Conservation (phyloP, 2,329 filamentous ascomycete species). For the Hypoxylon sp. region DNA sequence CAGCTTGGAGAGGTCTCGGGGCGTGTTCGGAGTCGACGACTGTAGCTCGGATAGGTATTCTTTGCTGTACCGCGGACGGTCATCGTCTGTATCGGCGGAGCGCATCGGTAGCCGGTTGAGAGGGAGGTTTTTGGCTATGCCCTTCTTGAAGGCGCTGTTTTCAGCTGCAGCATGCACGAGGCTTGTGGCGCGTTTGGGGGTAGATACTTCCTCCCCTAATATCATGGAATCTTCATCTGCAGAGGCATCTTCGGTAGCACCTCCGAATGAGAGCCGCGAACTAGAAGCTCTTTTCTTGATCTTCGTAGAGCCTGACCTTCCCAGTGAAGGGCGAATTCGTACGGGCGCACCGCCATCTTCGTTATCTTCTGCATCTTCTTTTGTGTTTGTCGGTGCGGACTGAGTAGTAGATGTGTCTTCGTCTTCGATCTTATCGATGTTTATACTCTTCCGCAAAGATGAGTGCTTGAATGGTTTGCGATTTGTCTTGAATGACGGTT, state of each 20-base stretch:
- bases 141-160: constrained; percentile 73
- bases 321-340: constrained; percentile 63
- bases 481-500: constrained; percentile 60
- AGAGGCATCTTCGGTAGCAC: constrained; percentile 68
- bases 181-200: constrained; percentile 66
- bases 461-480: constrained; percentile 70
- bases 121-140: constrained; percentile 59
- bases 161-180: constrained; percentile 75
- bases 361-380: constrained; percentile 54
- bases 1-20: constrained; percentile 69
- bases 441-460: constrained; percentile 68
- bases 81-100: constrained; percentile 71
- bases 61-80: constrained; percentile 84
- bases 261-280: constrained; percentile 80
- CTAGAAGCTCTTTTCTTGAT: constrained; percentile 76
- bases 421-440: constrained; percentile 61
- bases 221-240: constrained; percentile 60
- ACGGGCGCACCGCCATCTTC: constrained; percentile 62
- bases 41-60: constrained; percentile 89
- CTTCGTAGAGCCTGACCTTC: constrained; percentile 63
- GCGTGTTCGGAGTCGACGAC: constrained; percentile 86
- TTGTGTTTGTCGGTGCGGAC: constrained; percentile 37
- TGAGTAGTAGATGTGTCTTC: constrained; percentile 48
- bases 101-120: constrained; percentile 66
- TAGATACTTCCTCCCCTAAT: constrained; percentile 62